These are phyloP conservation scores for Circinella minor DNA, from an alignment of 371 early-diverging fungal species.

Conservation along the genomic window DNA sequence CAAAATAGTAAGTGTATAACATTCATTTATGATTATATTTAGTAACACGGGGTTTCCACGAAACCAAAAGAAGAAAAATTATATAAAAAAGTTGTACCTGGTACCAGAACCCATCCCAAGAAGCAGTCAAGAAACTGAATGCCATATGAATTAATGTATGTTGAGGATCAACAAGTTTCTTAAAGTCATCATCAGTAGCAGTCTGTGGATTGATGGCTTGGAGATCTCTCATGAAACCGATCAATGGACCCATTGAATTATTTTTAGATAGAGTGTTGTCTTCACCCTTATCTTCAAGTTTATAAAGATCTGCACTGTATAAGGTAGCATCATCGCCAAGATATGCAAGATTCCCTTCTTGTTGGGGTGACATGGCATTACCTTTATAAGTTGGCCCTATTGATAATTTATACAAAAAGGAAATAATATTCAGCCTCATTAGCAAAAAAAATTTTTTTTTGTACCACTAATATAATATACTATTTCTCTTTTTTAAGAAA, in stretches of 20 bases:
- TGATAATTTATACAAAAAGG: neutral
- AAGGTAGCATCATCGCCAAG: conserved; percentile 36
- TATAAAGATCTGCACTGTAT: conserved; percentile 38
- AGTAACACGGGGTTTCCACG: too few relatives aligned
- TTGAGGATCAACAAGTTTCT: conserved; percentile 32
- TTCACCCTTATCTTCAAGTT: conserved; percentile 34
- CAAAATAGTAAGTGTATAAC: too few relatives aligned
- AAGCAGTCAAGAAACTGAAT: conserved; percentile 49
- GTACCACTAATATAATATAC: neutral
- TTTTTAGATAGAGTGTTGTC: conserved; percentile 21
- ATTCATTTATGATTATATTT: too few relatives aligned
- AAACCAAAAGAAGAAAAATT: too few relatives aligned
- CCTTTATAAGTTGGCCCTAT: conserved; percentile 33
- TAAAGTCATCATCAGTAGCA: conserved; percentile 31
- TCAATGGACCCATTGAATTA: conserved; percentile 19
- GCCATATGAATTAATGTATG: conserved; percentile 46
- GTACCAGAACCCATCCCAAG: conserved; percentile 56
- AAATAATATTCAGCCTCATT: neutral
- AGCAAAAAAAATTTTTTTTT: neutral
- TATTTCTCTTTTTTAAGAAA: too few relatives aligned
- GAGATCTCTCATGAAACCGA: conserved; percentile 21
- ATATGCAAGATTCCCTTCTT: conserved; percentile 32
- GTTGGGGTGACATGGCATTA: conserved; percentile 24
- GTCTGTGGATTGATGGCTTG: conserved; percentile 26
- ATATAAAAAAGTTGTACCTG: conserved; percentile 23